Conservation (phyloP, 1,284 basidiomycete species). For the Cutaneotrichosporon arboriforme region DNA sequence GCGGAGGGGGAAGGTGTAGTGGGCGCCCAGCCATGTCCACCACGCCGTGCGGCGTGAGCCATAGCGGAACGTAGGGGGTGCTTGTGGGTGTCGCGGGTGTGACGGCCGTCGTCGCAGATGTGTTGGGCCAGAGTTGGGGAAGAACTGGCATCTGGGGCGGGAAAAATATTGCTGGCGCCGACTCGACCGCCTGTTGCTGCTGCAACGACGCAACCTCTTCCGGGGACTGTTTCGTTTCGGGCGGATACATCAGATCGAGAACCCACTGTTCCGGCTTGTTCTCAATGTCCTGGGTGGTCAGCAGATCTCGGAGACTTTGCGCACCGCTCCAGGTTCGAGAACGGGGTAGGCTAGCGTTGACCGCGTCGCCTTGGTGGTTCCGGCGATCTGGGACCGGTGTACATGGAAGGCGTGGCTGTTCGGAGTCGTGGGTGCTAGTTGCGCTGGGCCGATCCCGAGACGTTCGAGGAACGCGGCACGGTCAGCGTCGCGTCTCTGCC, state of each 20-base stretch:
- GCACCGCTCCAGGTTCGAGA: not conserved
- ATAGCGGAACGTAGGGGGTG: not conserved
- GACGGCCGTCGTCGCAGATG: not conserved
- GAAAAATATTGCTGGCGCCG: not conserved
- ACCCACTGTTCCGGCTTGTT: conserved; percentile 1
- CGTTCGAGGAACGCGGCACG: no score
- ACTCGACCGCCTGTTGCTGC: no score
- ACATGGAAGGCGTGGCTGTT: no score
- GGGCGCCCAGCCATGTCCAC: not conserved
- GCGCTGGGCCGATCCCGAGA: not conserved
- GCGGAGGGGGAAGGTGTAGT: not conserved
- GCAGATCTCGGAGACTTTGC: not conserved
- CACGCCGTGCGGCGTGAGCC: conserved; percentile 1
- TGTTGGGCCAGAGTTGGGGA: not conserved
- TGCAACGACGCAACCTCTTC: not conserved
- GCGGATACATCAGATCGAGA: conserved; percentile 1
- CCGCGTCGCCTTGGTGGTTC: not conserved
- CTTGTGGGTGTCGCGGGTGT: not conserved
- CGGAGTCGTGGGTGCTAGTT: no score
- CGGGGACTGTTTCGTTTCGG: not conserved
- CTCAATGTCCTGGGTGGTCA: not conserved
- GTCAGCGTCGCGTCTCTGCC: no score
- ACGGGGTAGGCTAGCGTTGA: not conserved
- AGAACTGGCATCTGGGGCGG: not conserved
- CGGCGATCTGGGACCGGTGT: no score